Evolutionary conservation across 2,329 filamentous ascomycete species (phyloP).

Genomic region (Hypoxylon rubiginosum): DNA sequence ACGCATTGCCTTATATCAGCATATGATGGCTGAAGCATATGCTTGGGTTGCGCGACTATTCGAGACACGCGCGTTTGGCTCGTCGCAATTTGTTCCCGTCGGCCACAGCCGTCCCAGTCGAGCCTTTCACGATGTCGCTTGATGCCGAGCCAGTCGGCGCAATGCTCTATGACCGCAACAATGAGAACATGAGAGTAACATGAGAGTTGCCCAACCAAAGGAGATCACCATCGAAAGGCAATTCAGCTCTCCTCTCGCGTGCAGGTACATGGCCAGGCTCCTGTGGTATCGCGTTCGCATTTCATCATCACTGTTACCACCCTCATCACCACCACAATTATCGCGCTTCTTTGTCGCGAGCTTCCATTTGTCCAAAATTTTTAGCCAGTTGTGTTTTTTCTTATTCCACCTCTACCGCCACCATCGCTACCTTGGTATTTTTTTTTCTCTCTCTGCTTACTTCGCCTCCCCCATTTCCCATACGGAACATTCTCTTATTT

Average conservation of each 20-base stretch:
- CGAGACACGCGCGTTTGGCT: constrained; percentile 34
- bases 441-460: constrained; percentile 26
- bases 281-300: constrained; percentile 29
- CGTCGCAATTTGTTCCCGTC: constrained; percentile 9
- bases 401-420: constrained; percentile 37
- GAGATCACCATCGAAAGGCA: neutral
- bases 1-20: constrained; percentile 32
- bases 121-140: constrained; percentile 21
- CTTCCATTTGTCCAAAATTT: constrained; percentile 28
- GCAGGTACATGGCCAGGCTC: constrained; percentile 30
- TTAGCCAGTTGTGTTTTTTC: constrained; percentile 36
- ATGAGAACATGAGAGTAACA: neutral
- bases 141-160: constrained; percentile 15
- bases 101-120: neutral
- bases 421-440: constrained; percentile 13
- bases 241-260: constrained; percentile 15
- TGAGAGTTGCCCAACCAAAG: constrained; percentile 24
- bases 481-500: constrained; percentile 32
- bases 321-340: constrained; percentile 15
- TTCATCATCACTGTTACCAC: constrained; percentile 22
- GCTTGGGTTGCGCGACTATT: constrained; percentile 32
- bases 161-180: constrained; percentile 14
- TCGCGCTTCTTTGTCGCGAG: constrained; percentile 28
- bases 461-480: constrained; percentile 34
- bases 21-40: too few species aligned